A percentile compares a stretch with the other conserved stretches of the same genome.
Evolutionary conservation across 129 eudicot genomes (phyloP).

Genomic region (Pulicaria dysenterica): DNA sequence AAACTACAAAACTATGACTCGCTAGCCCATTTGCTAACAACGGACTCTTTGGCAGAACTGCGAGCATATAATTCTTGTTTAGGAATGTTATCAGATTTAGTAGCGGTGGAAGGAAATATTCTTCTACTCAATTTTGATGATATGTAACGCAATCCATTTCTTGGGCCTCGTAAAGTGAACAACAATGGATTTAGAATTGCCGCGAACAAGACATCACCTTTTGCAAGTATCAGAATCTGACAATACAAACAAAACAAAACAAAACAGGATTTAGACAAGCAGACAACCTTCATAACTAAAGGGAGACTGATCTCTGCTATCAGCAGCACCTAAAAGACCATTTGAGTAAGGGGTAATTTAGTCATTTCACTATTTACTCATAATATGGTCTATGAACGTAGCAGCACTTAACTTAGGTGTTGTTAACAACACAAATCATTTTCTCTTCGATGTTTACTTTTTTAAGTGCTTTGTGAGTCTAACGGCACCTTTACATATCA

Average conservation of each 20-base stretch:
- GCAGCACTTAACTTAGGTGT: too few relatives aligned
- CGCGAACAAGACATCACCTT: constrained; percentile 79
- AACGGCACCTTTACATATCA: too few relatives aligned
- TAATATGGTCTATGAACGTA: too few relatives aligned
- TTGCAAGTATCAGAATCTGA: constrained; percentile 68
- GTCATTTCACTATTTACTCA: too few relatives aligned
- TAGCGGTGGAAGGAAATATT: constrained; percentile 35
- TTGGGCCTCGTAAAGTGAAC: constrained; percentile 57
- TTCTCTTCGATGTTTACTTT: too few relatives aligned
- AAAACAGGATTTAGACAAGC: background rate
- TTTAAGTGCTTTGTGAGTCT: too few relatives aligned
- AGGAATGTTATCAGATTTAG: constrained; percentile 29
- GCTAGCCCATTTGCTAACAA: constrained; percentile 84
- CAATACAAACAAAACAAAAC: constrained; percentile 11
- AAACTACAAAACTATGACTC: constrained; percentile 35
- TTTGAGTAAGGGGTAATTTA: too few relatives aligned
- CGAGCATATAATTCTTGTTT: constrained; percentile 41
- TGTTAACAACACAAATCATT: too few relatives aligned
- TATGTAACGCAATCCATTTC: constrained; percentile 51
- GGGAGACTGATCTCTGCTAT: background rate
- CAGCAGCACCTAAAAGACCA: too few relatives aligned
- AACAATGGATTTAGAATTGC: constrained; percentile 68
- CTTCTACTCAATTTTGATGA: constrained; percentile 46
- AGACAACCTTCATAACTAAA: background rate
- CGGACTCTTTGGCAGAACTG: constrained; percentile 69